Base-by-base conservation (phyloP, 2,329 filamentous ascomycete species). In the Blastomyces silverae region DNA sequence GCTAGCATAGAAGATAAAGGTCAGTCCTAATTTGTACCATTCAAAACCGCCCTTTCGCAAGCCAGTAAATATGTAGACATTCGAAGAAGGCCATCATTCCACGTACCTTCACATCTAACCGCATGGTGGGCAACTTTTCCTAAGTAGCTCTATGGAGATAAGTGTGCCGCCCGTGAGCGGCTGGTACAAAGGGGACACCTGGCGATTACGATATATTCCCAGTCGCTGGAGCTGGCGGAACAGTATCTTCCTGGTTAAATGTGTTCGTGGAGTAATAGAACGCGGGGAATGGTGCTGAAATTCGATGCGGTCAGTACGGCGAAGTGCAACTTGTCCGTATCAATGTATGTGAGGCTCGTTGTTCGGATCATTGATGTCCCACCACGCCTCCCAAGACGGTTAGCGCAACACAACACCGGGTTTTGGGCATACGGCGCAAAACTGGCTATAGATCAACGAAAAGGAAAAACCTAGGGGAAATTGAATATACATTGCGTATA, bases 71-170 rank as follows among this genome's bases (percentile, higher is more conserved):
- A 15, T 64, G 61, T 58, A 22, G 57, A 48, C 22, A 34, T 31
- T 42, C 37, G 20, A 7, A 13, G 20, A 7, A 13, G 6, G 1
- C 37, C 15, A 13, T 28, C 52, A 67, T 63, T 39, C 37, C 64
- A 70, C 78, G 68, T 76, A 85, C 83, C 82, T 85, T 85, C 58
- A 86, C 80, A 74, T 86, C 83, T 73, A 86, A 80, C 72, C 82
- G 82, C 84, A 86, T 86, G 63, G 70, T 80, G 75, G 72, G 70
- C 70, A 70, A 70, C 68, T 70, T 68, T 66, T 68, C 67, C 68
- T 70, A 71, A 61, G 52, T 61, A 22, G 25, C 31, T 17, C 17
- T 39, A 3, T 20, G 46, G 58, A 13, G 58, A 25, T 34, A 48
- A 61, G 58, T 73, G 72, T 75, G 74, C 69, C 72, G 74, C 73